Percentiles rank a stretch among this genome's conserved stretches.
These are phyloP conservation scores for Cutaneotrichosporon spelunceum DNA, from an alignment of 1,284 basidiomycete genomes.

Conservation along the genomic window DNA sequence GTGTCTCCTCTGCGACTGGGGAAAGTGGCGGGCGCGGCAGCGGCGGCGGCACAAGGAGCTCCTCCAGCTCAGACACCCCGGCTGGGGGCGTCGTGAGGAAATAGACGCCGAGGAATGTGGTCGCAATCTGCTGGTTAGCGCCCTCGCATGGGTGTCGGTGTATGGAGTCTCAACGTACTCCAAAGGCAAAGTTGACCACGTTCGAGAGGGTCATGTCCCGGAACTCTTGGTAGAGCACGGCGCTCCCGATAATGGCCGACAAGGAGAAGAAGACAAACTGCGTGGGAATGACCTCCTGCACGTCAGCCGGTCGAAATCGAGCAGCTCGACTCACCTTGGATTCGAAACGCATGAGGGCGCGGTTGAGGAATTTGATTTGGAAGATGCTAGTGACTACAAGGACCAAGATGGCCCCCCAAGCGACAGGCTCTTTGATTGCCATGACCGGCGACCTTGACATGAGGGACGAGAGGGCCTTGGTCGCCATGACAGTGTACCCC, in stretches of 20 bases:
- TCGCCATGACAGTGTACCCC: slow-evolving; percentile 80
- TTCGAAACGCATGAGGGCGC: slow-evolving; percentile 83
- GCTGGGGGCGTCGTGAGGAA: slow-evolving; percentile 44
- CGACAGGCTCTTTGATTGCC: slow-evolving; percentile 72
- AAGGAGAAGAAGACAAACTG: slow-evolving; percentile 79
- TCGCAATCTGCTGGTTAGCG: slow-evolving; percentile 51
- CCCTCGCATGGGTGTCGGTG: background rate
- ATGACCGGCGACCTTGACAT: slow-evolving; percentile 70
- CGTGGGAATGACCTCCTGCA: slow-evolving; percentile 56
- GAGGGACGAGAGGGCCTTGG: slow-evolving; percentile 74
- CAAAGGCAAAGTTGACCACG: slow-evolving; percentile 58
- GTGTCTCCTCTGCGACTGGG: slow-evolving; percentile 28
- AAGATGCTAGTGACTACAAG: slow-evolving; percentile 75
- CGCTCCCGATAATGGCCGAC: slow-evolving; percentile 80
- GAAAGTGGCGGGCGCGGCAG: background rate
- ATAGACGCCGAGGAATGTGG: slow-evolving; percentile 63
- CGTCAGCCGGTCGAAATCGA: background rate
- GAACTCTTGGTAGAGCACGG: slow-evolving; percentile 92
- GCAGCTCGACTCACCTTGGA: slow-evolving; percentile 60
- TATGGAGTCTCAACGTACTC: slow-evolving; percentile 31
- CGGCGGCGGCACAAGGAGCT: background rate
- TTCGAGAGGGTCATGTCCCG: slow-evolving; percentile 72
- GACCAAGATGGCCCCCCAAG: slow-evolving; percentile 69
- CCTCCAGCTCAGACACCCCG: background rate
- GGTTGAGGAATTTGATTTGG: slow-evolving; percentile 88